Evolutionary conservation across 495 filamentous ascomycete species (phyloP), one percentile per base, ranked within the genome.

Genomic region (Penicillium bovifimosum): DNA sequence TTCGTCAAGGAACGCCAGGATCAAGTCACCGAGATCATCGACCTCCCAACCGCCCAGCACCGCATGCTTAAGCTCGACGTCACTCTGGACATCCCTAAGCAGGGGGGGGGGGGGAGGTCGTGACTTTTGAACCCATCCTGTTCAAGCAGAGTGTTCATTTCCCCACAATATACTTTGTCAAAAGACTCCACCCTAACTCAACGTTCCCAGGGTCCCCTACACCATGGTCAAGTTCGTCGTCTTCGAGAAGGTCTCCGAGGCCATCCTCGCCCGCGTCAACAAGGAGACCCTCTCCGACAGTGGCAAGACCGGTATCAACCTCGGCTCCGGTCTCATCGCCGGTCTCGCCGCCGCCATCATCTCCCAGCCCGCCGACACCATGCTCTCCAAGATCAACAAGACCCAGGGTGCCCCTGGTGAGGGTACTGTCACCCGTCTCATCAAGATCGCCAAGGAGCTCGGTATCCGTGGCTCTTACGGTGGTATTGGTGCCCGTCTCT

Each of bases 311-410:
- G 77, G 71, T 69, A 83, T 91, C 78, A 98, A 98, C 83, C 82
- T 98, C 52, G 91, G 92, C 55, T 86, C 87, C 64, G 93, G 93
- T 86, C 83, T 97, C 61, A 83, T 96, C 62, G 93, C 93, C 67
- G 92, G 93, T 88, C 92, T 98, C 78, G 92, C 93, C 56, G 93
- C 93, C 58, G 93, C 93, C 66, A 62, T 96, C 70, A 85, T 98
- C 64, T 97, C 93, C 40, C 93, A 98, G 78, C 92, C 93, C 63
- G 93, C 93, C 68, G 93, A 97, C 74, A 98, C 93, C 67, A 97
- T 97, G 93, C 85, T 98, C 63, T 86, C 80, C 79, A 97, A 97
- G 85, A 98, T 98, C 83, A 98, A 98, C 88, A 98, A 98, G 90
- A 95, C 90, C 74, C 90, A 88, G 76, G 93, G 93, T 73, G 77